Percentiles rank a stretch among this genome's conserved stretches.
Conservation (phyloP, 2,329 filamentous ascomycete species). For the Talaromyces sp. region DNA sequence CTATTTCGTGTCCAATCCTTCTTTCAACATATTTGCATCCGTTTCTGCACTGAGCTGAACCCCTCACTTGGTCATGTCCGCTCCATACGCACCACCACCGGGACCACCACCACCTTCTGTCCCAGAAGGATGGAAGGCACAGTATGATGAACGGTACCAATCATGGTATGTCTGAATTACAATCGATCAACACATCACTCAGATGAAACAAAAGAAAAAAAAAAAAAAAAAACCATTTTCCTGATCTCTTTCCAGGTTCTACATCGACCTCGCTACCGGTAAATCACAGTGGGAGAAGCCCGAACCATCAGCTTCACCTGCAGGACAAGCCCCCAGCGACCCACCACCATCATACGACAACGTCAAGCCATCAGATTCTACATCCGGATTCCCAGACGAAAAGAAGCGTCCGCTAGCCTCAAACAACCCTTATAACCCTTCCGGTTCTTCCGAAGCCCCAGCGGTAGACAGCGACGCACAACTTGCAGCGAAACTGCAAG, state of each 20-base stretch:
- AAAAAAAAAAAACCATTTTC: not conserved
- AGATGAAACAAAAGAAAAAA: not conserved
- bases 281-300: conserved; percentile 89
- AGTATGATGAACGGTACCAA: conserved; percentile 85
- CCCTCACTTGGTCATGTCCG: conserved; percentile 30
- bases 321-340: conserved; percentile 41
- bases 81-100: conserved; percentile 43
- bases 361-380: conserved; percentile 48
- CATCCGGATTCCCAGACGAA: conserved; percentile 33
- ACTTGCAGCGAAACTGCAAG: conserved; percentile 76
- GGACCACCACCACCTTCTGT: conserved; percentile 61
- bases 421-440: conserved; percentile 72
- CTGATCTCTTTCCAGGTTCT: conserved; percentile 65
- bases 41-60: too few species aligned
- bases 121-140: conserved; percentile 81
- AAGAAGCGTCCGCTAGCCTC: conserved; percentile 56
- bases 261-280: conserved; percentile 85
- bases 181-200: too few species aligned
- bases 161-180: conserved; percentile 72
- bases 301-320: conserved; percentile 52
- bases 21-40: not conserved
- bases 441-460: conserved; percentile 11
- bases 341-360: conserved; percentile 63
- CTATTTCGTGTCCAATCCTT: not conserved
- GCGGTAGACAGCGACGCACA: conserved; percentile 68